Percentiles rank a stretch among this genome's conserved stretches.
These are phyloP conservation scores for Venturiaceae sp. DNA, from an alignment of 2,329 filamentous ascomycete genomes.

Conservation along the genomic window DNA sequence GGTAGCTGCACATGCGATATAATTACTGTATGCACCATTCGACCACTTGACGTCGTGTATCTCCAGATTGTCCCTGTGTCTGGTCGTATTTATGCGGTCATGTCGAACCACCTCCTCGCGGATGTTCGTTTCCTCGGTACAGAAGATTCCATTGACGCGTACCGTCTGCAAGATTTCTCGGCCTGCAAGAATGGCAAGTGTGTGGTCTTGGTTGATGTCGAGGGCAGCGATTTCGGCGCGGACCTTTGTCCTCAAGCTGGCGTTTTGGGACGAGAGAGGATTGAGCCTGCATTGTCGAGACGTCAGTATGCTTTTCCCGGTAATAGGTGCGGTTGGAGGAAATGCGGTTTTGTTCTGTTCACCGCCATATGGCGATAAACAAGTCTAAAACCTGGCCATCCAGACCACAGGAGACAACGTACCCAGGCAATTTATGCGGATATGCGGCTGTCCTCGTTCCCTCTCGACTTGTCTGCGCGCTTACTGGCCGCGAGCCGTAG, in stretches of 20 bases:
- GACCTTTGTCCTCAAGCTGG: conserved; percentile 46
- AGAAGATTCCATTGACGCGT: conserved; percentile 45
- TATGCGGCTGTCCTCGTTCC: conserved; percentile 22
- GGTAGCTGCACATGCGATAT: conserved; percentile 53
- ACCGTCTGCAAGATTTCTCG: conserved; percentile 59
- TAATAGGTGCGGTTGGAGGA: background rate
- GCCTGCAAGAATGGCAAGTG: conserved; percentile 55
- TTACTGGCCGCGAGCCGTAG: conserved; percentile 43
- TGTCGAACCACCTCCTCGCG: conserved; percentile 50
- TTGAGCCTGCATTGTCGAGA: conserved; percentile 2
- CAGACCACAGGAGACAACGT: conserved; percentile 14
- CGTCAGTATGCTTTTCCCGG: conserved; percentile 5
- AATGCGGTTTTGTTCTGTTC: background rate
- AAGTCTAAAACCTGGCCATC: conserved; percentile 2
- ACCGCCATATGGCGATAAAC: conserved; percentile 4
- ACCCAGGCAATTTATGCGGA: conserved; percentile 26
- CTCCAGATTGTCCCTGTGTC: conserved; percentile 49
- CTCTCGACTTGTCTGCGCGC: conserved; percentile 35
- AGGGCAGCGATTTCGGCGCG: conserved; percentile 53
- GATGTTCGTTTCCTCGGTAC: conserved; percentile 54
- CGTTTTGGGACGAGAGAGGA: conserved; percentile 34
- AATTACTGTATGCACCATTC: conserved; percentile 48
- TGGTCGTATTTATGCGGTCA: conserved; percentile 40
- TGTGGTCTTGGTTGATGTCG: conserved; percentile 52
- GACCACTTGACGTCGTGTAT: conserved; percentile 61